Evolutionary conservation across 768 basidiomycete species (phyloP), one percentile per base, ranked within the genome.

Genomic region (Leucosporidium scottii): DNA sequence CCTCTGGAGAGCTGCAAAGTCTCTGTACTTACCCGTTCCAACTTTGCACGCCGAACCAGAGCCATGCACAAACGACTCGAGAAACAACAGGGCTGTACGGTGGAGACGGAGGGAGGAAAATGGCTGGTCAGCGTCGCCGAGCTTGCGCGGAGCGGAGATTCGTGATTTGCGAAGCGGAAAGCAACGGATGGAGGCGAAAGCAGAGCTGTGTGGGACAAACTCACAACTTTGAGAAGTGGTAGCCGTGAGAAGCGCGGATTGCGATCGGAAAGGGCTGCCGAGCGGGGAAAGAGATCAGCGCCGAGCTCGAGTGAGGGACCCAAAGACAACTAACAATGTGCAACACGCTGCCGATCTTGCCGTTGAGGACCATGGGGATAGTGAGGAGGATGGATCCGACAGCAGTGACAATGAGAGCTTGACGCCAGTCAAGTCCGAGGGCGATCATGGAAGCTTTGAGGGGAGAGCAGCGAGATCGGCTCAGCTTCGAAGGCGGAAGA

Each of bases 361-460:
- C 58, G 58, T 59, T 59, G 18, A 28, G n/a, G 39, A 59, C n/a
- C 36, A 59, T 39, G 39, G 44, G 36, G 9, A n/a, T 44, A 1
- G 23, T n/a, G 39, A 66, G 50, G 27, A 53, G 13, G 17, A 61
- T 18, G 21, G 50, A 59, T 23, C 65, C 65, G 15, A 61, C 20
- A 0, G 30, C 10, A 27, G 60, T 53, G 2, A 59, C 65, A 10
- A 51, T 59, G 27, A 66, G 28, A 1, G 65, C 56, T 13, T 60
- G 36, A 18, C 21, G 10, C 65, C 65, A 66, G 1, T 25, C 25
- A 15, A 66, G 51, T 4, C 65, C 65, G 27, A 55, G 53, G 0
- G 51, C 13, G 59, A 66, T 66, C 65, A 66, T 66, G 12, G 59
- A 36, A 50, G 59, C 56, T 12, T 47, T 47, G 56, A 64, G 49